Conservation (phyloP, 2,329 filamentous ascomycete genomes). For the Aspergillus fructus region DNA sequence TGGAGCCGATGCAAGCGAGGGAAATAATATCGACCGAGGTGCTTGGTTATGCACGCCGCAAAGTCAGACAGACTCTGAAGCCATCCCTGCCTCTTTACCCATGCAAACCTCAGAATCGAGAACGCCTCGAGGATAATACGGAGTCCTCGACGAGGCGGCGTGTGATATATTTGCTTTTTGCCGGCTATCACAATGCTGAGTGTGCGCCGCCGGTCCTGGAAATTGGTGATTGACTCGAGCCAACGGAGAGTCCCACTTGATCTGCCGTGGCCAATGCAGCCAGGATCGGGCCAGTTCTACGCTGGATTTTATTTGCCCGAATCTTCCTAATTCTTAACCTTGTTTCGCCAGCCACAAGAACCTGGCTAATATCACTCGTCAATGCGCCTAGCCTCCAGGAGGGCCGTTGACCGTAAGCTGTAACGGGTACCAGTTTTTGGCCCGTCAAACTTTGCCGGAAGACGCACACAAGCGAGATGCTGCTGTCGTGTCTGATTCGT, state of each 20-base stretch:
- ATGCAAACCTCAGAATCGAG: background rate
- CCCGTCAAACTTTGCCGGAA: too few relatives aligned
- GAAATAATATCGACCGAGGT: background rate
- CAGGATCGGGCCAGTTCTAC: background rate
- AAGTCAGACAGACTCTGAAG: too few relatives aligned
- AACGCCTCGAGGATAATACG: background rate
- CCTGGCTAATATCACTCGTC: background rate
- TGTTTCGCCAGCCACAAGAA: background rate
- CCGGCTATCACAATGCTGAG: too few relatives aligned
- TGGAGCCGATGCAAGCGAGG: constrained; percentile 9
- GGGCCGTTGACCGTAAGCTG: background rate
- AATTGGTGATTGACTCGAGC: background rate
- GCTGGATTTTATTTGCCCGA: background rate
- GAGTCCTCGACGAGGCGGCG: too few relatives aligned
- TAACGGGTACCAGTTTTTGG: background rate
- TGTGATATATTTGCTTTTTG: background rate
- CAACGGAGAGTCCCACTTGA: constrained; percentile 7
- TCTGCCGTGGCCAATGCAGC: constrained; percentile 16
- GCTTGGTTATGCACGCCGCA: background rate
- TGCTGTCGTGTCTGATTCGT: background rate
- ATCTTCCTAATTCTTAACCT: background rate
- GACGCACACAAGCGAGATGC: background rate
- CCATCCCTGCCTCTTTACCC: background rate
- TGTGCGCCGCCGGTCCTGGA: too few relatives aligned
- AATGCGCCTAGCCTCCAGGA: background rate